Conservation (phyloP, 1,284 basidiomycete species). For the Rhodotorula sp. region DNA sequence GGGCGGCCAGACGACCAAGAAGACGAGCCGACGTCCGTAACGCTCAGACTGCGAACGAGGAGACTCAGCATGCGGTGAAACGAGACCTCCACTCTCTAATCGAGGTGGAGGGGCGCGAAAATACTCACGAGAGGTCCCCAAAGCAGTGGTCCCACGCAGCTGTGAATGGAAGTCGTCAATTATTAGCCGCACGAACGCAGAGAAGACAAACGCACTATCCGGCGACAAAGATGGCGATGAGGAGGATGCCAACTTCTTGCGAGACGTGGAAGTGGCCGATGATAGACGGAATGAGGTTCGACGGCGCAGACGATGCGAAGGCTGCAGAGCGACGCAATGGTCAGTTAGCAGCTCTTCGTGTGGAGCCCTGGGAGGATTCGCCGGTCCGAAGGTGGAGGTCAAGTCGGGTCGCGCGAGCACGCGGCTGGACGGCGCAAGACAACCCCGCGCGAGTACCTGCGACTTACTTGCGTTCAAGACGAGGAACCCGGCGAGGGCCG, state of each 20-base stretch:
- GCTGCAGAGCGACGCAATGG: constrained; percentile 41
- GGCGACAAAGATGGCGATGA: constrained; percentile 52
- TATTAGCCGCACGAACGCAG: neutral
- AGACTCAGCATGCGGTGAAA: too few species aligned
- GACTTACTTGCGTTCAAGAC: constrained; percentile 61
- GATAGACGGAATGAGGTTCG: constrained; percentile 55
- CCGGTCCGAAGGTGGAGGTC: neutral
- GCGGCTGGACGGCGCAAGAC: neutral
- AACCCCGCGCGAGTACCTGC: neutral
- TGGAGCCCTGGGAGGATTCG: neutral
- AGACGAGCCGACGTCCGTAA: constrained; percentile 60
- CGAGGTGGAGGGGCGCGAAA: too few species aligned
- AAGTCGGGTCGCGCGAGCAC: neutral
- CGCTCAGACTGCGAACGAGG: constrained; percentile 52
- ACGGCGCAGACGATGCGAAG: constrained; percentile 62
- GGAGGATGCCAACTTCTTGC: constrained; percentile 55
- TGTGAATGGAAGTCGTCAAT: constrained; percentile 10
- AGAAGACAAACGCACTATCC: neutral
- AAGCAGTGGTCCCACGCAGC: constrained; percentile 42
- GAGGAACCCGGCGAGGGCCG: constrained; percentile 59
- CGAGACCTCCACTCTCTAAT: too few species aligned
- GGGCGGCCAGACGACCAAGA: constrained; percentile 63
- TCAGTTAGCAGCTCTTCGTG: neutral
- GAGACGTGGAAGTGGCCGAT: constrained; percentile 59
- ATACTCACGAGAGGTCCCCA: constrained; percentile 44